Evolutionary conservation across 2,329 filamentous ascomycete genomes (phyloP).

Genomic region (Fusarium multiceps): DNA sequence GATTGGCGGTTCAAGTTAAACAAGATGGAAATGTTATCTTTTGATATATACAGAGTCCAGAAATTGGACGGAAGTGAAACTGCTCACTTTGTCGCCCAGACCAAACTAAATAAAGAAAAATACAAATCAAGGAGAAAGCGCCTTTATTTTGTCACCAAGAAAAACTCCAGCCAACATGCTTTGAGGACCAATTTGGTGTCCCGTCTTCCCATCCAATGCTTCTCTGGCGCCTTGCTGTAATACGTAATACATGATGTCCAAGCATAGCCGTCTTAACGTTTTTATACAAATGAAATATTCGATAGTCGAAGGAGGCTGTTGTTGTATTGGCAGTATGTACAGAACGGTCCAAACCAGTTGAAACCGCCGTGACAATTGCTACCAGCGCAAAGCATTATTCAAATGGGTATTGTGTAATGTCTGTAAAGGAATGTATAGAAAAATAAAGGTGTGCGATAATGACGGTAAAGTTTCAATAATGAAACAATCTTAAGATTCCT

Average conservation of each 20-base stretch:
- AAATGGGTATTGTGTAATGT: constrained; percentile 19
- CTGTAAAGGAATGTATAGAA: constrained; percentile 7
- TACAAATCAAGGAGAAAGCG: constrained; percentile 7
- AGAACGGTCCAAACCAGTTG: constrained; percentile 33
- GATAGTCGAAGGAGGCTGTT: constrained; percentile 8
- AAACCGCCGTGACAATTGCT: constrained; percentile 22
- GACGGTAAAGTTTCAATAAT: background rate
- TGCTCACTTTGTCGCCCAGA: constrained; percentile 9
- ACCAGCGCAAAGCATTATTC: constrained; percentile 29
- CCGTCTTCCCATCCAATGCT: constrained; percentile 26
- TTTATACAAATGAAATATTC: constrained; percentile 33
- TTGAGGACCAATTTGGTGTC: constrained; percentile 15
- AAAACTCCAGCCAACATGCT: constrained; percentile 38
- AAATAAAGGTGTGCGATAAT: background rate
- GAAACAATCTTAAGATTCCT: constrained; percentile 48
- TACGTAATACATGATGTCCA: constrained; percentile 36
- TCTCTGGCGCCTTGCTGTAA: constrained; percentile 41
- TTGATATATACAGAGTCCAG: constrained; percentile 20
- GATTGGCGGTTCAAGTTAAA: constrained; percentile 4
- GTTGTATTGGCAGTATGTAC: constrained; percentile 20
- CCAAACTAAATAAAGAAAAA: constrained; percentile 3
- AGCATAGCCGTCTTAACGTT: constrained; percentile 29
- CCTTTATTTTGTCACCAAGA: constrained; percentile 18
- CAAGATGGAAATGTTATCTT: constrained; percentile 28
- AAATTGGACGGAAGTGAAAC: constrained; percentile 29